phyloP scores from a whole-genome alignment of 1,284 basidiomycete species.

The Rhodotorula sp. region DNA sequence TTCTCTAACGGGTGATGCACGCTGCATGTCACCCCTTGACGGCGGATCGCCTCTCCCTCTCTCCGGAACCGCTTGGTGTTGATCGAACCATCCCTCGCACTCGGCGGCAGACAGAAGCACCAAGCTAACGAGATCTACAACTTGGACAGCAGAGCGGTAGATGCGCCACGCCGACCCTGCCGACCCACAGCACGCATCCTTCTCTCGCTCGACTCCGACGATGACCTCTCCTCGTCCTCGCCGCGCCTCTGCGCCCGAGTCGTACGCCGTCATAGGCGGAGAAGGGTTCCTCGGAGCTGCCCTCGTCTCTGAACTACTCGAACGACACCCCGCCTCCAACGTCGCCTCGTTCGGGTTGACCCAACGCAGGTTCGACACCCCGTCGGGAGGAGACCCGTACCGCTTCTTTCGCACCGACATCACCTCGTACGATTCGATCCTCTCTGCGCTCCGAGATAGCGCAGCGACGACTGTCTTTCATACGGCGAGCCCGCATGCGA shows the following conservation, averaged over 20 bases:
- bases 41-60: background rate
- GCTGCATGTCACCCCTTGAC: background rate
- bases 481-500: slow-evolving; percentile 79
- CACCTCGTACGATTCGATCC: slow-evolving; percentile 68
- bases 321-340: slow-evolving; percentile 67
- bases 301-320: slow-evolving; percentile 76
- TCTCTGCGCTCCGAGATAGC: slow-evolving; percentile 68
- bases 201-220: too few relatives aligned
- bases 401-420: slow-evolving; percentile 61
- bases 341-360: slow-evolving; percentile 69
- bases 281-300: slow-evolving; percentile 79
- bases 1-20: too few relatives aligned
- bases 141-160: background rate
- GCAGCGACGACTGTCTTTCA: slow-evolving; percentile 87
- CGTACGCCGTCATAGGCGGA: slow-evolving; percentile 40
- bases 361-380: slow-evolving; percentile 62
- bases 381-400: slow-evolving; percentile 50
- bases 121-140: background rate
- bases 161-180: background rate
- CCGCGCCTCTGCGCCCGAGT: slow-evolving; percentile 16
- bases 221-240: background rate
- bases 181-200: background rate
- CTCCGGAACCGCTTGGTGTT: background rate
- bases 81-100: background rate
- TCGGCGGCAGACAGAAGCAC: background rate